Base-by-base conservation (phyloP, 1,284 basidiomycete species). In the Microbotryum intermedium region DNA sequence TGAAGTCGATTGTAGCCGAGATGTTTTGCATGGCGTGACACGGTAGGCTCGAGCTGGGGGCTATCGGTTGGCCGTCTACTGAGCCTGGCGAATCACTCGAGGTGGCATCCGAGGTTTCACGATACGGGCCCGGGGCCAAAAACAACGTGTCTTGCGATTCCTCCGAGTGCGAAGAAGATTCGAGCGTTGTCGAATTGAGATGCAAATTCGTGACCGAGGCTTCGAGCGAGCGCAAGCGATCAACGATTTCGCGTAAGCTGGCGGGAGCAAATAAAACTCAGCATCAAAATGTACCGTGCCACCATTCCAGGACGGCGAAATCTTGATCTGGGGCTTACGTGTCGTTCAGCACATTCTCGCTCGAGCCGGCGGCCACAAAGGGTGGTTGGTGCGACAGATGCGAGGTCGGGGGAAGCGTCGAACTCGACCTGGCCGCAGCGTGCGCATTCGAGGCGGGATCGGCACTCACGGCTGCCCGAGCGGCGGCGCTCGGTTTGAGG, bases 171-270 rank as follows among this genome's bases (percentile, higher is more conserved):
- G 47, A 49, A 8, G 25, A 10, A n/a, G 25, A 25, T 10, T 29
- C 34, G 34, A 39, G 18, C 34, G 34, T 13, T 11, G 9, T 30
- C 10, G 43, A 16, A 10, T 26, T 42, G 34, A 58, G 53, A 28
- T 57, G 53, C 7, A 56, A 26, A 20, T 39, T 11, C 9, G 49
- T 43, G 34, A 60, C 39, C 21, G 54, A 39, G n/a, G 45, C 29
- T 42, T 60, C 59, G 50, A 60, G 55, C 7, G 59, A 53, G 16
- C 45, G 49, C 20, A 60, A 46, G 18, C 59, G 59, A 1, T 55
- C 55, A 2, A 50, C 29, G 20, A 60, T 60, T 39, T 60, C 54
- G 29, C 51, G 54, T 2, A 60, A 50, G 8, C 59, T 59, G 50
- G 11, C 25, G 50, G 8, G 25, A n/a, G 29, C 30, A 39, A 39